Evolutionary conservation across 2,329 filamentous ascomycete species (phyloP).

Genomic region (Nemania diffusa): DNA sequence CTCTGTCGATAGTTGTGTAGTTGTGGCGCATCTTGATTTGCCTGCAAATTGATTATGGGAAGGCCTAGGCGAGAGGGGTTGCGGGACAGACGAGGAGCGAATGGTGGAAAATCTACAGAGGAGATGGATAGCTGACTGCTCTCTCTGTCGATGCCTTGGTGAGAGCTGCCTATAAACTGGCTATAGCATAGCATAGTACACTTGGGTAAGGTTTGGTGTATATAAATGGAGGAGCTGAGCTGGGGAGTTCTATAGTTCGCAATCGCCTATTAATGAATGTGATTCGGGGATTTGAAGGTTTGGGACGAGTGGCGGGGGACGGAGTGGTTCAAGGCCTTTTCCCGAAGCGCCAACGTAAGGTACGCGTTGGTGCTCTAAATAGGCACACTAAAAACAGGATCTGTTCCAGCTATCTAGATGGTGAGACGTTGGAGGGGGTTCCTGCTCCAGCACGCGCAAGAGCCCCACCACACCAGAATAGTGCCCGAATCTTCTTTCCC

Average conservation of each 20-base stretch:
- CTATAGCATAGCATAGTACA: background rate
- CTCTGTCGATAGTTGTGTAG: background rate
- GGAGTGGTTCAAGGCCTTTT: slow-evolving; percentile 3
- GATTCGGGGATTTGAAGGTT: no score
- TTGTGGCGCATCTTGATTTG: slow-evolving; percentile 30
- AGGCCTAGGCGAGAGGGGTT: background rate
- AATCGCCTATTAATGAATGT: background rate
- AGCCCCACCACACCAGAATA: slow-evolving; percentile 19
- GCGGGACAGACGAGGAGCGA: slow-evolving; percentile 9
- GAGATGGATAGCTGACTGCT: no score
- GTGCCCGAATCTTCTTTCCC: slow-evolving; percentile 15
- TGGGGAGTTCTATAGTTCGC: background rate
- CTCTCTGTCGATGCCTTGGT: background rate
- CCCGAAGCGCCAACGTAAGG: background rate
- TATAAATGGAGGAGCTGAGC: background rate
- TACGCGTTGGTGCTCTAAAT: background rate
- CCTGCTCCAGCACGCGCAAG: background rate
- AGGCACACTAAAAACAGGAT: slow-evolving; percentile 8
- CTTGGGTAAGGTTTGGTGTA: background rate
- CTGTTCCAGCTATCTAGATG: slow-evolving; percentile 21
- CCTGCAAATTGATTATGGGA: background rate
- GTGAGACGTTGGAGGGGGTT: slow-evolving; percentile 17
- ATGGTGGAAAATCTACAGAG: slow-evolving; percentile 1
- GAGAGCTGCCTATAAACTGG: no score
- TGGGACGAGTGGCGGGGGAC: slow-evolving; percentile 2